phyloP scores from a whole-genome alignment of 1,284 basidiomycete species.

The Fistulina hepatica region DNA sequence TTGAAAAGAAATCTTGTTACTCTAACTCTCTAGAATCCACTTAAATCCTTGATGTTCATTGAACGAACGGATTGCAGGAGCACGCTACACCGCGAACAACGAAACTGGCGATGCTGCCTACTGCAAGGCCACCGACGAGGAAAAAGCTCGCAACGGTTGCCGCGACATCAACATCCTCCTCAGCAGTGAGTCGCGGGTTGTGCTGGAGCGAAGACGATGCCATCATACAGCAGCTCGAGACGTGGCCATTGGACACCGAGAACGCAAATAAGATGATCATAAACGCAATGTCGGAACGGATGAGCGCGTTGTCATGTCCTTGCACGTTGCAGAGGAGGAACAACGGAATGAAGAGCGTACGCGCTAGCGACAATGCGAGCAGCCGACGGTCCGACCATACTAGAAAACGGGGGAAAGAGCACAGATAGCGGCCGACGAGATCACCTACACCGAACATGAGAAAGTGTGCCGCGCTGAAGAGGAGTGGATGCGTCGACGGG shows the following conservation, averaged over 20 bases:
- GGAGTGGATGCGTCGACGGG: conserved; percentile 43
- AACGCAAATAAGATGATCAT: conserved; percentile 64
- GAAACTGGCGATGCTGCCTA: conserved; percentile 72
- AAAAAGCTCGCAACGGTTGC: conserved; percentile 74
- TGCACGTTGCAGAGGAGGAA: conserved; percentile 79
- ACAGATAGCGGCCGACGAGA: conserved; percentile 64
- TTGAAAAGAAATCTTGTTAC: not conserved
- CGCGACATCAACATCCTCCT: conserved; percentile 73
- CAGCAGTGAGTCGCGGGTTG: conserved; percentile 53
- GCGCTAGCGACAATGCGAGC: conserved; percentile 49
- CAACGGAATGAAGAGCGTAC: conserved; percentile 73
- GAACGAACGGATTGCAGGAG: conserved; percentile 57
- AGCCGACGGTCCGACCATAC: conserved; percentile 59
- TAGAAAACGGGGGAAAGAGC: conserved; percentile 52
- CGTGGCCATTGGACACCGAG: conserved; percentile 70
- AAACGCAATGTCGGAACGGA: conserved; percentile 66
- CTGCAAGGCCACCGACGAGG: conserved; percentile 62
- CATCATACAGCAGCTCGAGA: conserved; percentile 62
- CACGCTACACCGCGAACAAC: conserved; percentile 59
- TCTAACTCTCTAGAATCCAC: not conserved
- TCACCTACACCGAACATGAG: conserved; percentile 71
- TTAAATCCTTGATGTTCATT: conserved; percentile 12
- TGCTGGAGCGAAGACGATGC: conserved; percentile 61
- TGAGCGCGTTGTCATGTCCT: conserved; percentile 37
- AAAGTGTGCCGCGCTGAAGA: conserved; percentile 66